Evolutionary conservation across 768 basidiomycete genomes (phyloP), one percentile per base, ranked within the genome.

Genomic region (Termitomyces sp.): DNA sequence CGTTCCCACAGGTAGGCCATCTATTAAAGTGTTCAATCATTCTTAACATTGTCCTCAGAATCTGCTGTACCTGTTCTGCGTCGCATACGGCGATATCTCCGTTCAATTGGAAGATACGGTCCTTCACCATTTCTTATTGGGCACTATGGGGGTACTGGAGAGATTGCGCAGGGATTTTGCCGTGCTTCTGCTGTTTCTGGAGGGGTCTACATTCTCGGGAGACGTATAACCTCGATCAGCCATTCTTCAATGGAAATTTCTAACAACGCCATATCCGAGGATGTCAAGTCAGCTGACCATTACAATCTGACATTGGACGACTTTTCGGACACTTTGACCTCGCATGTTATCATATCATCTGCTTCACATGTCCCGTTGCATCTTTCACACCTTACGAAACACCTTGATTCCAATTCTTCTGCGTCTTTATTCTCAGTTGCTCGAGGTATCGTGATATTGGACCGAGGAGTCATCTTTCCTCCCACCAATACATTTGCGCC

Each of bases 61-160:
- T 73, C 79, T 2, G 85, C 89, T 1, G 66, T 83, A 8, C 77
- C 80, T 1, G 83, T 89, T 2, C 72, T 98, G 8, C 69, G 71
- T n/a, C 86, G 94, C 7, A 73, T 94, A 12, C 83, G 86, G 7
- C 72, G 77, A 24, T 94, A 90, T 67, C 76, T 98, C 14, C 85
- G 78, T 49, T 92, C 94, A 0, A 72, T 84, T 18, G 94, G 95
- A 3, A 80, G 92, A 32, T 98, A 97, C 66, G 95, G 95, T 3
- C 66, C 79, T 3, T 70, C 80, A 71, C 85, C 94, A 1, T 98
- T 94, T 73, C 81, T 98, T 16, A 78, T 98, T n/a, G 93, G 93
- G 0, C 93, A 97, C 63, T 98, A 97, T 68, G 96, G 96, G 18
- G 92, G 94, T 20, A 78, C 88, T 0, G 96, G 96, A 5, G 96